These are phyloP conservation scores for Pythium aquatile DNA, from an alignment of 352 stramenopile species.

Conservation along the genomic window DNA sequence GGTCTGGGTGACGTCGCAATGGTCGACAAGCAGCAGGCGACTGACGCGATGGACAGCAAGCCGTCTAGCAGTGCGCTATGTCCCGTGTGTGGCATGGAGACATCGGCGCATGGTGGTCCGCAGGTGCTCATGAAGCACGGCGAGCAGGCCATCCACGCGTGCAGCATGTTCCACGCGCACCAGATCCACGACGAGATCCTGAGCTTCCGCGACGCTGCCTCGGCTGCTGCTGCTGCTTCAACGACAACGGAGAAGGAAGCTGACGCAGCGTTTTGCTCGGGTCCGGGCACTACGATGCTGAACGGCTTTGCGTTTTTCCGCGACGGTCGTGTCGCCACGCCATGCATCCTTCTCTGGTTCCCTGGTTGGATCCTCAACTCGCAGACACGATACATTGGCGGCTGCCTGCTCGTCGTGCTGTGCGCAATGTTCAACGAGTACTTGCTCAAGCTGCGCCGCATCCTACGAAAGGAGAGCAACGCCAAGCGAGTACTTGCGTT, in stretches of 20 bases:
- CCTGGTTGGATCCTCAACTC: slow-evolving; percentile 68
- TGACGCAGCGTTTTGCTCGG: slow-evolving; percentile 42
- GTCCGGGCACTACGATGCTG: slow-evolving; percentile 68
- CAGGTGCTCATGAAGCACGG: slow-evolving; percentile 56
- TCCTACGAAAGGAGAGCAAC: slow-evolving; percentile 65
- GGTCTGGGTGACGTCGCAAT: slow-evolving; percentile 47
- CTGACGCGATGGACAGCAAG: slow-evolving; percentile 1
- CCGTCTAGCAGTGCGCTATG: slow-evolving; percentile 34
- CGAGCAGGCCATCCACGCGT: slow-evolving; percentile 62
- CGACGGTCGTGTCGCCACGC: slow-evolving; percentile 27
- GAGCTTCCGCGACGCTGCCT: slow-evolving; percentile 30
- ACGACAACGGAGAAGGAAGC: background rate
- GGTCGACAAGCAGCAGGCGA: slow-evolving; percentile 3
- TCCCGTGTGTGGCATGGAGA: slow-evolving; percentile 73
- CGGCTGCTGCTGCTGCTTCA: background rate
- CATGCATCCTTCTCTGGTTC: slow-evolving; percentile 75
- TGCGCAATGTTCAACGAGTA: slow-evolving; percentile 75
- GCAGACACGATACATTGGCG: slow-evolving; percentile 46
- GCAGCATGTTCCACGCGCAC: slow-evolving; percentile 66
- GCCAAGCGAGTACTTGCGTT: slow-evolving; percentile 33
- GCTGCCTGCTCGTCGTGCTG: slow-evolving; percentile 50
- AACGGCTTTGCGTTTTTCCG: slow-evolving; percentile 61
- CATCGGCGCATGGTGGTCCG: slow-evolving; percentile 39
- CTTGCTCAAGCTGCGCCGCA: slow-evolving; percentile 58
- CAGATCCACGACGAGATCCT: slow-evolving; percentile 56